Base-by-base conservation (phyloP, 768 basidiomycete genomes). In the Tricholoma terreum region DNA sequence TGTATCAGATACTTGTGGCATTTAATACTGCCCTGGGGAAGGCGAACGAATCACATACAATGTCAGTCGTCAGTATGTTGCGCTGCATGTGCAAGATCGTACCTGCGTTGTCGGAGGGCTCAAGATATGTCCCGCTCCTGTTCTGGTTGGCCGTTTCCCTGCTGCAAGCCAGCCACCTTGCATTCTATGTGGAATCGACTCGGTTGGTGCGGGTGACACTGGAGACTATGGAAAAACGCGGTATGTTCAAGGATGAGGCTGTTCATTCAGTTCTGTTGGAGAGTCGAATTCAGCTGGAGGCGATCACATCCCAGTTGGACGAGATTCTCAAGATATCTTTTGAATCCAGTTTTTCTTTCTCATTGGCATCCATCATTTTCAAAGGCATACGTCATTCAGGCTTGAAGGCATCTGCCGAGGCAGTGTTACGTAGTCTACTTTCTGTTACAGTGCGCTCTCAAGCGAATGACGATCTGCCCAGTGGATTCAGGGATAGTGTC, bases 1-100 rank as follows among this genome's bases (percentile, higher is more conserved):
- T 96, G 53, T 96, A 95, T 64, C 94, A 97, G 67, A 92, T 96
- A 71, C 82, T 95, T 8, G 89, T 94, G 6, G 92, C 94, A 0
- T 86, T 95, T 70, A 84, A 83, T 60, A 86, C 81, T 0, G 88
- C 90, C 0, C 73, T 96, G 15, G 68, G 72, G 9, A 84, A 86
- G 63, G 80, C 85, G n/a, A 83, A 81, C 30, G 87, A 89, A 63
- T 77, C 80, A 17, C 87, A 91, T 64, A 85, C 86, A 0, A 73
- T 81, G 45, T 80, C 91, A 0, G 83, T 94, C 21, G 84, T 90
- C 60, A 90, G 88, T 73, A 96, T 97, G 89, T 81, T 96, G 22
- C 84, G 91, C 52, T 94, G 92, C 72, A 83, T 96, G 64, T 83
- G 83, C 67, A 85, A 84, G 64, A 79, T 94, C 50, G 81, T 92